Evolutionary conservation across 331 rosid species (phyloP).

Genomic region (Arachis monticola): DNA sequence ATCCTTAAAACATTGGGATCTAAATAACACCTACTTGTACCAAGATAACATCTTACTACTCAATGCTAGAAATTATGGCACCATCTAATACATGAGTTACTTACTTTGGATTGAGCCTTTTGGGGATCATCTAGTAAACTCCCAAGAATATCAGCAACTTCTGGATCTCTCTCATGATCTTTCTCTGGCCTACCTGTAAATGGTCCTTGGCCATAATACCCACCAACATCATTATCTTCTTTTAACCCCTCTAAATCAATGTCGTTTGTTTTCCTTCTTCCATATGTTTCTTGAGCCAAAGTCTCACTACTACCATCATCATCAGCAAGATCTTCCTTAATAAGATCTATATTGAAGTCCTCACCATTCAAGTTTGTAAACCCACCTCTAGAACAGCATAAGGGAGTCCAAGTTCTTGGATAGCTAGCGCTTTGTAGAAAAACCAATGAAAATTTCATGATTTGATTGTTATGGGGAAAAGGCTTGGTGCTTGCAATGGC

Average conservation of each 20-base stretch:
- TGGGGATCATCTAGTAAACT: constrained; percentile 74
- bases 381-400: constrained; percentile 35
- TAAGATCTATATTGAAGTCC: constrained; percentile 39
- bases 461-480: constrained; percentile 35
- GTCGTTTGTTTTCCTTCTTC: constrained; percentile 49
- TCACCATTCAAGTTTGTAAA: constrained; percentile 37
- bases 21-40: neutral
- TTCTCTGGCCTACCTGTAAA: constrained; percentile 53
- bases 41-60: neutral
- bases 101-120: constrained; percentile 80
- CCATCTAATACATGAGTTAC: neutral
- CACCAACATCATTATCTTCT: constrained; percentile 29
- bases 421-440: constrained; percentile 8
- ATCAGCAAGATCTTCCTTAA: constrained; percentile 43
- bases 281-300: constrained; percentile 31
- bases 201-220: constrained; percentile 45
- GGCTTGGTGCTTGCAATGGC: constrained; percentile 28
- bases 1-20: constrained; percentile 24
- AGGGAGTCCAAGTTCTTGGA: constrained; percentile 22
- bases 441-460: constrained; percentile 37
- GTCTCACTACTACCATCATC: constrained; percentile 39
- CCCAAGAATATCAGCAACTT: constrained; percentile 80
- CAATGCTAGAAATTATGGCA: neutral
- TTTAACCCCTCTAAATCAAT: constrained; percentile 34
- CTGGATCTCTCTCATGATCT: constrained; percentile 82